A percentile compares a stretch with the other conserved stretches of the same genome.
phyloP scores from a whole-genome alignment of 1,284 basidiomycete species.

The Coniferiporia weirii region DNA sequence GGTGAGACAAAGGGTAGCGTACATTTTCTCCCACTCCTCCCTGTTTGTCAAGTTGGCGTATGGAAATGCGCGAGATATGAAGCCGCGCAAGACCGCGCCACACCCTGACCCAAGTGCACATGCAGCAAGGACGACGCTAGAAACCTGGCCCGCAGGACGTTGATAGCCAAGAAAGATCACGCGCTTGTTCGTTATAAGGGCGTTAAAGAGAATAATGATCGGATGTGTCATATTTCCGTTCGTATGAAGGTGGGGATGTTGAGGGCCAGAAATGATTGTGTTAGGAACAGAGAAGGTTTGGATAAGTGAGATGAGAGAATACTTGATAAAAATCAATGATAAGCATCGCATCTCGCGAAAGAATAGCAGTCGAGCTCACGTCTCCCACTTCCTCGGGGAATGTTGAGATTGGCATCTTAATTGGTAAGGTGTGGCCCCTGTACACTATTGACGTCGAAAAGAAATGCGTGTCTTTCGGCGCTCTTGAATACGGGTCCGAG shows the following conservation, averaged over 20 bases:
- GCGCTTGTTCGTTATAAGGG: constrained; percentile 87
- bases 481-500: constrained; percentile 38
- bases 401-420: constrained; percentile 80
- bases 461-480: constrained; percentile 87
- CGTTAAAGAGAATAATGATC: constrained; percentile 92
- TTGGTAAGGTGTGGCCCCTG: constrained; percentile 73
- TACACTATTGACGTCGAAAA: constrained; percentile 83
- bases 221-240: constrained; percentile 89
- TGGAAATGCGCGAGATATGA: constrained; percentile 87
- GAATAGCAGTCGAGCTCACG: constrained; percentile 43
- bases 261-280: constrained; percentile 63
- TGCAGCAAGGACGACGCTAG: constrained; percentile 86
- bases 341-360: background rate
- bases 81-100: constrained; percentile 77
- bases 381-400: constrained; percentile 96
- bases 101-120: constrained; percentile 90
- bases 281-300: constrained; percentile 78
- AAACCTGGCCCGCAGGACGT: constrained; percentile 81
- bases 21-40: constrained; percentile 88
- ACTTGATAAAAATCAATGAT: constrained; percentile 44
- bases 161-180: constrained; percentile 91
- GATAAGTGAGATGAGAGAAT: constrained; percentile 88
- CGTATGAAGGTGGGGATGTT: constrained; percentile 89
- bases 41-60: constrained; percentile 88
- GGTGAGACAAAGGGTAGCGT: constrained; percentile 29